These are phyloP conservation scores for Thelephora ganbajun DNA, from an alignment of 768 basidiomycete species.

Conservation along the genomic window DNA sequence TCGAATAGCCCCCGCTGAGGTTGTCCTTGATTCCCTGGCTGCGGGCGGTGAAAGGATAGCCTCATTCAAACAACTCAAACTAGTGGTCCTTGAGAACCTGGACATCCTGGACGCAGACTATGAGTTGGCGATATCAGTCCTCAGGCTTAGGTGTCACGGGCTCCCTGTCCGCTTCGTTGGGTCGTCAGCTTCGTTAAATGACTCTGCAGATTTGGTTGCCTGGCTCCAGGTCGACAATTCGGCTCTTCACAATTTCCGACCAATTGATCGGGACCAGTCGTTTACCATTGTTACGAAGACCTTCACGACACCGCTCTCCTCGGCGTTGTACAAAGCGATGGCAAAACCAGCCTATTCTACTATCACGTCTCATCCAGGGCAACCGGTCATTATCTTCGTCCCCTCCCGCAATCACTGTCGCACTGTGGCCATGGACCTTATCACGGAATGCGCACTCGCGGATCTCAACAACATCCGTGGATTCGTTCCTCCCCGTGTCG, in stretches of 20 bases:
- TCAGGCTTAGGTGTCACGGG: constrained; percentile 49
- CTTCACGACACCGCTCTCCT: constrained; percentile 79
- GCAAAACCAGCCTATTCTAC: constrained; percentile 76
- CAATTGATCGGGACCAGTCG: constrained; percentile 72
- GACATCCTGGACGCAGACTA: constrained; percentile 72
- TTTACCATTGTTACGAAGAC: constrained; percentile 54
- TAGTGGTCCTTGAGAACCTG: constrained; percentile 76
- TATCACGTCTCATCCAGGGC: constrained; percentile 34
- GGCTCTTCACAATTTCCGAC: constrained; percentile 63
- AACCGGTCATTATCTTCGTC: constrained; percentile 70
- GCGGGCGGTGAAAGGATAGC: constrained; percentile 19
- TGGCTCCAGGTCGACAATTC: constrained; percentile 68
- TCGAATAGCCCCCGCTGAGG: constrained; percentile 39
- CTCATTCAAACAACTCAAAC: constrained; percentile 28
- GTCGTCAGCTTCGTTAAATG: constrained; percentile 62
- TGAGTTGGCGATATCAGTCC: constrained; percentile 68
- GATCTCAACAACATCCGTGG: constrained; percentile 56
- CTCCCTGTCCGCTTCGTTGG: constrained; percentile 63
- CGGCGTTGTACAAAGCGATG: constrained; percentile 82
- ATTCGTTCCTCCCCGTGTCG: constrained; percentile 40
- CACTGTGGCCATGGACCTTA: constrained; percentile 63
- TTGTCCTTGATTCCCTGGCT: constrained; percentile 24
- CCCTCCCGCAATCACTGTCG: constrained; percentile 72
- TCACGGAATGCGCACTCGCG: constrained; percentile 68
- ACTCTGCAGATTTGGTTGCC: constrained; percentile 64